phyloP scores from a whole-genome alignment of 75 land plant species.

The Selaginella tamariscina region DNA sequence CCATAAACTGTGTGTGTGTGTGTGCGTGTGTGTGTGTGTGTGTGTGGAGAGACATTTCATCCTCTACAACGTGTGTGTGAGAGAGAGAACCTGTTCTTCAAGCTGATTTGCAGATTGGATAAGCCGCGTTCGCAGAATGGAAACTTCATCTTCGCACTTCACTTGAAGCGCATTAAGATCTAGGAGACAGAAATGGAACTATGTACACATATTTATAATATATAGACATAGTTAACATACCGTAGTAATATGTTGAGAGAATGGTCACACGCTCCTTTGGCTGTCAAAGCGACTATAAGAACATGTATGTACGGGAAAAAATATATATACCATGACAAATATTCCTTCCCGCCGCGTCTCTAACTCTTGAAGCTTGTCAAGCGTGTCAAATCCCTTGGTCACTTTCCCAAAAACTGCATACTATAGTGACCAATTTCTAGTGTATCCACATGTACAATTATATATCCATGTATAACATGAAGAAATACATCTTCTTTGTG shows the following conservation, averaged over 20 bases:
- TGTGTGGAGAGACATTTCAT: neutral
- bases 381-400: slow-evolving; percentile 84
- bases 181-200: too few relatives aligned
- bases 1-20: neutral
- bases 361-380: slow-evolving; percentile 67
- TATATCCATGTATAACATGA: slow-evolving; percentile 15
- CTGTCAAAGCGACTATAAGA: slow-evolving; percentile 26
- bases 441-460: too few relatives aligned
- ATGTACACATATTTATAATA: too few relatives aligned
- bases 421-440: too few relatives aligned
- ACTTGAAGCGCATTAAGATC: neutral
- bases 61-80: neutral
- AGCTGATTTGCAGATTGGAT: neutral
- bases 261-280: slow-evolving; percentile 87
- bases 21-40: too few relatives aligned
- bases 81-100: neutral
- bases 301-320: neutral
- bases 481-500: too few relatives aligned
- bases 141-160: slow-evolving; percentile 15
- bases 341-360: slow-evolving; percentile 92
- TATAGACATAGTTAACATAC: too few relatives aligned
- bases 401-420: slow-evolving; percentile 97
- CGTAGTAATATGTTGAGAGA: slow-evolving; percentile 87
- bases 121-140: neutral
- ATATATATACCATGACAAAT: slow-evolving; percentile 79